These are phyloP conservation scores for Marvania coccoides DNA, from an alignment of 139 green algal genomes.

Conservation along the genomic window DNA sequence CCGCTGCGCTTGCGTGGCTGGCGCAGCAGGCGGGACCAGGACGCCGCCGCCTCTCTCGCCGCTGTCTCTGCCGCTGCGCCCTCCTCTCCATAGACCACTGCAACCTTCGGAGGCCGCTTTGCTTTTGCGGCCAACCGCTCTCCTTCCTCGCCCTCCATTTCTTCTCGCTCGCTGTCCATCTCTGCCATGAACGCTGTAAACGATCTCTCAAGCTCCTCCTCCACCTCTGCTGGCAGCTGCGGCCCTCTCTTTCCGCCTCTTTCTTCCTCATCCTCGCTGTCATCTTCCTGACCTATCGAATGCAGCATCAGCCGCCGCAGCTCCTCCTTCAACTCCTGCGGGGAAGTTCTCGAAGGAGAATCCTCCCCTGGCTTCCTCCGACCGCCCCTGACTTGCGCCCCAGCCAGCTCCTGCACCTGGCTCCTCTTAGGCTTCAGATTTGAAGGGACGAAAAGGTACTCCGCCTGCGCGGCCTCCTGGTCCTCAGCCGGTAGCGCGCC, in stretches of 20 bases:
- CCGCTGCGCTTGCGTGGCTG: conserved; percentile 44
- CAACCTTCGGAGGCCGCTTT: background rate
- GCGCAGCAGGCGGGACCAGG: conserved; percentile 37
- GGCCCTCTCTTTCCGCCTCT: background rate
- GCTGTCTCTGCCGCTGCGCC: conserved; percentile 1
- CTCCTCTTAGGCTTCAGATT: background rate
- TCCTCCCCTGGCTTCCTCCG: too few species aligned
- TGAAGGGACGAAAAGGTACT: background rate
- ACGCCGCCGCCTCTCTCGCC: background rate
- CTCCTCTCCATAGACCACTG: background rate
- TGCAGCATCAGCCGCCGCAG: background rate
- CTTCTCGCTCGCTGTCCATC: background rate
- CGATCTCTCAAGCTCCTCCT: background rate
- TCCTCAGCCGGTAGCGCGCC: background rate
- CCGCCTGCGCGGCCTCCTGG: background rate
- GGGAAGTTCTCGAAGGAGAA: too few species aligned
- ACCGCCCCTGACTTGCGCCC: background rate
- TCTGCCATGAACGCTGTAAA: background rate
- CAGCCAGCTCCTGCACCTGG: background rate
- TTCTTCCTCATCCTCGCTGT: background rate
- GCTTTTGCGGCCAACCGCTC: background rate
- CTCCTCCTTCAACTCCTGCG: background rate
- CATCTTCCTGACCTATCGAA: background rate
- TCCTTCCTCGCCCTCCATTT: background rate
- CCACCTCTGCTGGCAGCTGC: background rate